Percentiles rank a stretch among this genome's conserved stretches.
phyloP scores from a whole-genome alignment of 2,329 filamentous ascomycete species.

The Cadophora malorum region DNA sequence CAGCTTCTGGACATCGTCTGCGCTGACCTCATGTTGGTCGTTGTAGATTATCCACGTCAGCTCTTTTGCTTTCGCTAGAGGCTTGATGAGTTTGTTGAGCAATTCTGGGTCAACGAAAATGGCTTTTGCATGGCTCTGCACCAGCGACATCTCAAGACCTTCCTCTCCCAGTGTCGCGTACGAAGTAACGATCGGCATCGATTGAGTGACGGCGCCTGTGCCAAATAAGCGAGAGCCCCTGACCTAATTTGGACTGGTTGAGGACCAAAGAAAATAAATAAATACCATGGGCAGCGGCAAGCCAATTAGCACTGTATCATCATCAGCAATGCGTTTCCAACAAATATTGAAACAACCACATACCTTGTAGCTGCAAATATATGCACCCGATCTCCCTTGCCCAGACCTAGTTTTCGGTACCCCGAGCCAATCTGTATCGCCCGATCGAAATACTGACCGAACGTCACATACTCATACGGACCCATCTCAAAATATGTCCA shows the following conservation, averaged over 20 bases:
- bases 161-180: constrained; percentile 90
- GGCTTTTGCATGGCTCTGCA: constrained; percentile 78
- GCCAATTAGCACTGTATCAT: constrained; percentile 49
- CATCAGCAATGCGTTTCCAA: background rate
- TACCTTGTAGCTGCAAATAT: constrained; percentile 75
- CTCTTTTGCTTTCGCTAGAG: constrained; percentile 61
- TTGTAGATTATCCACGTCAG: constrained; percentile 61
- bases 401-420: constrained; percentile 73
- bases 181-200: constrained; percentile 88
- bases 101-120: constrained; percentile 89
- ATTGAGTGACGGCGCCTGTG: constrained; percentile 69
- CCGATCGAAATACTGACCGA: constrained; percentile 75
- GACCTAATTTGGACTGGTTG: background rate
- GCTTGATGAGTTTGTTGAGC: constrained; percentile 61
- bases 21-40: constrained; percentile 55
- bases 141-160: constrained; percentile 83
- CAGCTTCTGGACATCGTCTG: constrained; percentile 57
- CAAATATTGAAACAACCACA: background rate
- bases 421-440: constrained; percentile 71
- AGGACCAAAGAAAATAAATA: constrained; percentile 4
- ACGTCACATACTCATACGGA: constrained; percentile 76
- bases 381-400: constrained; percentile 71
- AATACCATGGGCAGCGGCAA: constrained; percentile 55
- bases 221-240: constrained; percentile 25
- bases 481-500: constrained; percentile 88